A percentile compares a stretch with the other conserved stretches of the same genome.
phyloP scores from a whole-genome alignment of 805 yeast species.

The Candida dajiaensis region DNA sequence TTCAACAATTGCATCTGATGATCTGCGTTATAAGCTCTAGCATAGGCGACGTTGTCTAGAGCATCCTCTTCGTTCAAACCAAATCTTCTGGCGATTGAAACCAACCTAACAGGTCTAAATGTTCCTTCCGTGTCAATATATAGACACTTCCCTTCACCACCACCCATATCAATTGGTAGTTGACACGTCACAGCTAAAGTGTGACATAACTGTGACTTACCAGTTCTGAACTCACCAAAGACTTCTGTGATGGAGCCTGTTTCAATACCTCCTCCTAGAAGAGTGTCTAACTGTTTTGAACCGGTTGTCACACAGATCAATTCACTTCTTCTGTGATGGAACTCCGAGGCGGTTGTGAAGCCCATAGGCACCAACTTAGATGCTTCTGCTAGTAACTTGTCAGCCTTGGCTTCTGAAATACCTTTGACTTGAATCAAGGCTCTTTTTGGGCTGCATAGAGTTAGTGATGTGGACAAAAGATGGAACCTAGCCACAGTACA shows the following conservation, averaged over 20 bases:
- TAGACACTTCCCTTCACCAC: constrained; percentile 96
- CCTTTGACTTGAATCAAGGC: constrained; percentile 76
- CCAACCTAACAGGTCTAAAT: constrained; percentile 85
- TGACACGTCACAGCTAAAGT: constrained; percentile 96
- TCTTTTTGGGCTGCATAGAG: constrained; percentile 53
- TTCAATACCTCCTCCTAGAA: constrained; percentile 94
- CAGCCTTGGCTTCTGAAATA: constrained; percentile 93
- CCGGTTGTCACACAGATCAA: constrained; percentile 94
- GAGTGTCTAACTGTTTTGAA: constrained; percentile 85
- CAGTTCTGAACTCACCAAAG: constrained; percentile 96
- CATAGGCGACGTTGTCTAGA: constrained; percentile 95
- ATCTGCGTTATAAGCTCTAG: constrained; percentile 95
- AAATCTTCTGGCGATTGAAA: constrained; percentile 84
- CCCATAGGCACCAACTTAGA: constrained; percentile 90
- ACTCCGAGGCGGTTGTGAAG: constrained; percentile 94
- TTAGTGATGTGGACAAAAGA: constrained; percentile 2
- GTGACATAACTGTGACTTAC: constrained; percentile 95
- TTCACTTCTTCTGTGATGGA: constrained; percentile 83
- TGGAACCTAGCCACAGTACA: constrained; percentile 8
- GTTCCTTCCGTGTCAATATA: constrained; percentile 98
- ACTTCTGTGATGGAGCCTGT: constrained; percentile 96
- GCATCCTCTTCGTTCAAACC: constrained; percentile 92
- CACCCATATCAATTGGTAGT: constrained; percentile 93
- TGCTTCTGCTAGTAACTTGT: constrained; percentile 75
- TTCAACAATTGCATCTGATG: constrained; percentile 84